Percentiles rank a stretch among this genome's conserved stretches.
These are phyloP conservation scores for Elaeis oleifera DNA, from an alignment of 202 grass and related monocot genomes.

Conservation along the genomic window DNA sequence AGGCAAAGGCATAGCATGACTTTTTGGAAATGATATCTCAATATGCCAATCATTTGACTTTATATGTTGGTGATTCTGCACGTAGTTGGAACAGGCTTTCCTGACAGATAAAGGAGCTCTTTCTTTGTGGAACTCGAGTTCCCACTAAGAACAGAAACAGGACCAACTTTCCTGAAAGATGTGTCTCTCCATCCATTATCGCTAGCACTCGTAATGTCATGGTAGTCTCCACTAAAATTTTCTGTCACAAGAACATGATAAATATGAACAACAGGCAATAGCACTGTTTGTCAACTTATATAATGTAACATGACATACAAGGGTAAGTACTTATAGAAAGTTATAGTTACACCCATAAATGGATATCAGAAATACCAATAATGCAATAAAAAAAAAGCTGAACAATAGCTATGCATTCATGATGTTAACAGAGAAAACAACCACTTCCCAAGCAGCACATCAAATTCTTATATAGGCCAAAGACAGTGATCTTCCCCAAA, in stretches of 20 bases:
- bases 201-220: constrained; percentile 56
- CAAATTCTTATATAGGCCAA: too few relatives aligned
- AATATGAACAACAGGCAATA: neutral
- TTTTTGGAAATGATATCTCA: constrained; percentile 85
- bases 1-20: constrained; percentile 30
- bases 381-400: too few relatives aligned
- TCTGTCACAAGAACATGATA: constrained; percentile 35
- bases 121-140: constrained; percentile 54
- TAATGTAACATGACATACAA: too few relatives aligned
- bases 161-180: constrained; percentile 57
- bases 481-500: too few relatives aligned
- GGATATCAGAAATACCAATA: too few relatives aligned
- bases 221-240: constrained; percentile 61
- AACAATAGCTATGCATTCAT: too few relatives aligned
- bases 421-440: too few relatives aligned
- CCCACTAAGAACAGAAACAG: constrained; percentile 52
- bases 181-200: constrained; percentile 65
- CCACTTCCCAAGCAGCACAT: too few relatives aligned
- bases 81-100: constrained; percentile 44
- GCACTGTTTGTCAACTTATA: too few relatives aligned
- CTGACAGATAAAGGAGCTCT: constrained; percentile 69
- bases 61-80: constrained; percentile 32
- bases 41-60: constrained; percentile 69
- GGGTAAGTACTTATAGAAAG: too few relatives aligned
- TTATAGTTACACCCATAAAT: too few relatives aligned